A percentile compares a stretch with the other conserved stretches of the same genome.
These are phyloP conservation scores for Sporisorium iseilematis-ciliati DNA, from an alignment of 1,284 basidiomycete species.

Conservation along the genomic window DNA sequence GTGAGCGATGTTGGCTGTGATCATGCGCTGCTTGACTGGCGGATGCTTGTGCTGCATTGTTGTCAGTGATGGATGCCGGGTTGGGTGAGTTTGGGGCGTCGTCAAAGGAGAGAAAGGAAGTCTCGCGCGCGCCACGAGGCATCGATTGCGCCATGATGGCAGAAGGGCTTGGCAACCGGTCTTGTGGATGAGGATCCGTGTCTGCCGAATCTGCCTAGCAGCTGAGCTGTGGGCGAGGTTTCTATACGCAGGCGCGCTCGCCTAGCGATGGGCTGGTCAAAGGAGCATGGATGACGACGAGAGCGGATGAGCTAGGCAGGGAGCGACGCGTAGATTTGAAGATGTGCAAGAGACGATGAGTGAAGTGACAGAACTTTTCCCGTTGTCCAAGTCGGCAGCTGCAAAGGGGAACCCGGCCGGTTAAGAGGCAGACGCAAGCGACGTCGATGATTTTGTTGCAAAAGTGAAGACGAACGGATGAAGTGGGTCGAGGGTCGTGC, in stretches of 20 bases:
- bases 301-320: background rate
- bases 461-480: background rate
- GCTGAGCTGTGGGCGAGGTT: background rate
- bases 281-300: slow-evolving; percentile 11
- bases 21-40: background rate
- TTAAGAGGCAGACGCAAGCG: background rate
- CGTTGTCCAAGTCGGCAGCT: background rate
- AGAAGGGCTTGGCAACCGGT: background rate
- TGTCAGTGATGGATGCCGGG: background rate
- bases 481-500: background rate
- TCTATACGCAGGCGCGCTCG: slow-evolving; percentile 14
- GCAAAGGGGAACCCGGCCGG: background rate
- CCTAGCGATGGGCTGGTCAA: slow-evolving; percentile 6
- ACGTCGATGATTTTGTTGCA: background rate
- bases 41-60: background rate
- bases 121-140: slow-evolving; percentile 11
- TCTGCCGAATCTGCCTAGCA: background rate
- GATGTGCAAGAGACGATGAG: background rate
- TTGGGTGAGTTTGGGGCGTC: slow-evolving; percentile 26
- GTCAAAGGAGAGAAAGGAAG: slow-evolving; percentile 40
- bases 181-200: background rate
- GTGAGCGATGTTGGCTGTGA: background rate
- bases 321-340: background rate
- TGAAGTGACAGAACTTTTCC: too few species aligned
- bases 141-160: slow-evolving; percentile 21